phyloP scores from a whole-genome alignment of 257 asterid genomes.

The Echites panduratus region DNA sequence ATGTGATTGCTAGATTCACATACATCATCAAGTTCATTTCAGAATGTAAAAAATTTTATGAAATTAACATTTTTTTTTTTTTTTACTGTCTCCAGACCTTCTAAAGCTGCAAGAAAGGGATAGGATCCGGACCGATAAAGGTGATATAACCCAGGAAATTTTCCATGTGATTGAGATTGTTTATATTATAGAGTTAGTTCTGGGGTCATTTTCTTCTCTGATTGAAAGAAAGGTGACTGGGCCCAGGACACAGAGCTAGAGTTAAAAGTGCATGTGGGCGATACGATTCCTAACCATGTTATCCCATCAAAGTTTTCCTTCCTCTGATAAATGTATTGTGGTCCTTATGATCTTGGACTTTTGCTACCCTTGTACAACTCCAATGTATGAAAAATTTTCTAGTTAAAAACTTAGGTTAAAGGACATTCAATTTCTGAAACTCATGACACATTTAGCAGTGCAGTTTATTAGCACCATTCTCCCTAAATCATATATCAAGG shows the following conservation, averaged over 20 bases:
- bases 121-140: too few relatives aligned
- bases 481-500: too few relatives aligned
- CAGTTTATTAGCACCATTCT: neutral
- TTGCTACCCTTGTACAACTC: constrained; percentile 6
- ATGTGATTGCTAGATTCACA: too few relatives aligned
- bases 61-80: too few relatives aligned
- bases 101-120: too few relatives aligned
- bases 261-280: constrained; percentile 5
- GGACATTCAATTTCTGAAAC: neutral
- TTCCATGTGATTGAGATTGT: neutral
- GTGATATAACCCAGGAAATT: neutral
- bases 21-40: too few relatives aligned
- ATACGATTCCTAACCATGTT: neutral
- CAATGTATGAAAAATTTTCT: neutral
- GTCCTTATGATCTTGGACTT: neutral
- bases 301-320: neutral
- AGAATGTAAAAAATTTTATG: too few relatives aligned
- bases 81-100: too few relatives aligned
- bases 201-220: constrained; percentile 3
- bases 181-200: constrained; percentile 4
- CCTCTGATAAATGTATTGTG: neutral
- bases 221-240: constrained; percentile 8
- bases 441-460: neutral
- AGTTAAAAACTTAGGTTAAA: neutral
- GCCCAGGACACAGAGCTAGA: neutral